Evolutionary conservation across 495 filamentous ascomycete species (phyloP), one percentile per base, ranked within the genome.

Genomic region (Aspergillus sclerotiicarbonarius): DNA sequence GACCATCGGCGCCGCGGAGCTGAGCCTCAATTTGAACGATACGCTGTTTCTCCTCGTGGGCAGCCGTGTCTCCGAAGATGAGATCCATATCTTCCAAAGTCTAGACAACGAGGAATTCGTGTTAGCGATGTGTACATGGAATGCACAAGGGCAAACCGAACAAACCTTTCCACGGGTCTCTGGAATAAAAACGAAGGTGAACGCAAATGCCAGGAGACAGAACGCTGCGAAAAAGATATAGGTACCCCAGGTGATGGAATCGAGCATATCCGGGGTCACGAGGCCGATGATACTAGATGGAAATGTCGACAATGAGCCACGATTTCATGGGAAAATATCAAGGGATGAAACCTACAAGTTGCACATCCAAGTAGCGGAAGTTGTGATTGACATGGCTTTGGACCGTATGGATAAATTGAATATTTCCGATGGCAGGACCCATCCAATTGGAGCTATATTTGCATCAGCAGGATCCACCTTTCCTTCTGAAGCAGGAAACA

Each of bases 211-310:
- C 7, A 87, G 60, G 54, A 85, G 84, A 57, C 85, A 90, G 53
- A 92, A 75, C 7, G 86, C 61, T 0, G 88, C 90, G 63, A 93
- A 93, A 64, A 93, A 81, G 57, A 92, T 84, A 62, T 90, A 92
- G 8, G 90, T 91, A 56, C 89, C 90, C 72, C 87, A 92, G 3
- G 81, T 80, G 60, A 91, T 87, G 37, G 75, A 66, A 18, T 77
- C 73, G 12, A 94, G 79, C 87, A 92, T 89, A 62, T 87, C 82
- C 0, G 89, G 89, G 0, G 89, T 92, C 18, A 90, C 87, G 69
- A 89, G 81, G 19, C 87, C 87, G 55, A 91, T 86, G 62, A 86
- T 84, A 61, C 84, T 75, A 31, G 32, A 32, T 33, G 31, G 35
- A 25, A 15, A 25, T 25, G 8, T 64, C 20, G 54, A 46, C 30